Evolutionary conservation across 371 early-diverging fungal species (phyloP).

Genomic region (Fennellomyces sp.): DNA sequence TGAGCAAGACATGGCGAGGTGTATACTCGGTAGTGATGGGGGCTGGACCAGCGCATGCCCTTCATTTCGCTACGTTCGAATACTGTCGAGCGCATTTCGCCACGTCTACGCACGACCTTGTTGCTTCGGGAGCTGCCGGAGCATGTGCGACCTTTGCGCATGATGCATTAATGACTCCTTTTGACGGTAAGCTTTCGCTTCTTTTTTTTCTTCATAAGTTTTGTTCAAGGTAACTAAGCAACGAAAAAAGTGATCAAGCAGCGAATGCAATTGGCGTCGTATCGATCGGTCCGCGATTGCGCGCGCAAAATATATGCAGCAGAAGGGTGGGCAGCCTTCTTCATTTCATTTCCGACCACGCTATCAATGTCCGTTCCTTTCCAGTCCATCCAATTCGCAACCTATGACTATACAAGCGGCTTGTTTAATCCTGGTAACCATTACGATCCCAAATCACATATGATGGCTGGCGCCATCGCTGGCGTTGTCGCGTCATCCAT

Average conservation of each 20-base stretch:
- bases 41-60: conserved; percentile 96
- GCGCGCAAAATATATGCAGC: conserved; percentile 62
- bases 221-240: too few species aligned
- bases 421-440: conserved; percentile 71
- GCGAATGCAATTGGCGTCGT: conserved; percentile 89
- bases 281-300: conserved; percentile 73
- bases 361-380: conserved; percentile 93
- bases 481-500: conserved; percentile 85
- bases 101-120: conserved; percentile 54
- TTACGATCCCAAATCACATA: conserved; percentile 84
- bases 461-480: conserved; percentile 86
- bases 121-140: conserved; percentile 82
- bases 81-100: conserved; percentile 76
- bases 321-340: conserved; percentile 91
- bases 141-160: conserved; percentile 87
- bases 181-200: conserved; percentile 71
- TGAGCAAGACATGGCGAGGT: conserved; percentile 83
- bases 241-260: conserved; percentile 97
- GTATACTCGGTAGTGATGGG: conserved; percentile 89
- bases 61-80: conserved; percentile 95
- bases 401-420: conserved; percentile 82
- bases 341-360: conserved; percentile 93
- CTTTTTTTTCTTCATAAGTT: too few species aligned
- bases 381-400: conserved; percentile 90
- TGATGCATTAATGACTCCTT: conserved; percentile 94